Evolutionary conservation across 1,284 basidiomycete species (phyloP).

Genomic region (Somion occarium): DNA sequence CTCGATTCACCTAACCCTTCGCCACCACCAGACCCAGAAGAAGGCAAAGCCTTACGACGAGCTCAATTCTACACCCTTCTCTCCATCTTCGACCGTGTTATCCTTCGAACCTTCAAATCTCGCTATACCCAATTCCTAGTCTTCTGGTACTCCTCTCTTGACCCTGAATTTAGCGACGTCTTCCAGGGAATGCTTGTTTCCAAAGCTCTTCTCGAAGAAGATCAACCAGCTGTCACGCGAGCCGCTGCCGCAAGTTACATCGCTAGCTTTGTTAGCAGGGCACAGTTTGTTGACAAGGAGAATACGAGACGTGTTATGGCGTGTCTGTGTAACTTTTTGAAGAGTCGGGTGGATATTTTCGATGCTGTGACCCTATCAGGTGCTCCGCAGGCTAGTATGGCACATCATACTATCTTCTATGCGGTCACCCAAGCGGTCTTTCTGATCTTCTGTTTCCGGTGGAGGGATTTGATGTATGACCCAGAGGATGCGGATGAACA

Average conservation of each 20-base stretch:
- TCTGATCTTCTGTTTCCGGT: constrained; percentile 97
- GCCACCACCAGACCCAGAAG: constrained; percentile 25
- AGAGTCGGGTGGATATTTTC: constrained; percentile 67
- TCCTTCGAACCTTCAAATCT: constrained; percentile 94
- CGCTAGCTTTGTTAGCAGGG: constrained; percentile 89
- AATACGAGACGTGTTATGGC: constrained; percentile 75
- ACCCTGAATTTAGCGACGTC: constrained; percentile 85
- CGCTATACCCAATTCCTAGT: constrained; percentile 97
- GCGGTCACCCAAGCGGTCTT: constrained; percentile 92
- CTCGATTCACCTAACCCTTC: constrained; percentile 16
- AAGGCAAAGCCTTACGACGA: constrained; percentile 35
- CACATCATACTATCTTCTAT: constrained; percentile 81
- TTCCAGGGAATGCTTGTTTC: constrained; percentile 93
- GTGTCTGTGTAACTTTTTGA: constrained; percentile 83
- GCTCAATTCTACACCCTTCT: constrained; percentile 85
- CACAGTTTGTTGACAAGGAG: constrained; percentile 78
- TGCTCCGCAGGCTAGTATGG: constrained; percentile 32
- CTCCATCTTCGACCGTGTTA: constrained; percentile 88
- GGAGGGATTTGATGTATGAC: constrained; percentile 79
- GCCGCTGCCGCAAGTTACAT: constrained; percentile 91
- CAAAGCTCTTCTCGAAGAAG: constrained; percentile 70
- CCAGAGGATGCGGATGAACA: constrained; percentile 46
- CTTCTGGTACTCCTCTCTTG: constrained; percentile 93
- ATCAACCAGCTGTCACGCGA: constrained; percentile 69
- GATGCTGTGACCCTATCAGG: constrained; percentile 46